Evolutionary conservation across 2,329 filamentous ascomycete species (phyloP).

Genomic region (Alternaria brassicicola): DNA sequence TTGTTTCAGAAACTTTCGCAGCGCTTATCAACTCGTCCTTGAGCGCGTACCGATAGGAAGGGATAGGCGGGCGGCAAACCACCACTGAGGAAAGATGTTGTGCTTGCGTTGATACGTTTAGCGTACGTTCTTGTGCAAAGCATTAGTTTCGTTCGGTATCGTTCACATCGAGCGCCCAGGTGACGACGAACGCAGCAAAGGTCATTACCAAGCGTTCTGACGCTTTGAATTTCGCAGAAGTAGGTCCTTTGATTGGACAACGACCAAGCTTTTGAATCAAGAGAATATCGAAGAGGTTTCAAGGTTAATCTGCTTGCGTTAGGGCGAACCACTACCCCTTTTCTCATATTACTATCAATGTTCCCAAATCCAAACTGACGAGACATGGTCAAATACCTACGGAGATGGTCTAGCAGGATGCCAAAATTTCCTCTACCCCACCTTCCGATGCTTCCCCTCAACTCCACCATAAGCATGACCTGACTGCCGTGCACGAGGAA

Average conservation of each 20-base stretch:
- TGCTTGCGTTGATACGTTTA: background rate
- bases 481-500: background rate
- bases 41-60: background rate
- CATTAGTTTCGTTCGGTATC: background rate
- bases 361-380: too few species aligned
- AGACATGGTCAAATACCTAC: background rate
- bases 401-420: background rate
- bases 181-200: background rate
- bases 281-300: background rate
- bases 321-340: too few species aligned
- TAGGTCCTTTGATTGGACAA: background rate
- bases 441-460: background rate
- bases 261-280: background rate
- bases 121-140: background rate
- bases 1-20: background rate
- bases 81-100: background rate
- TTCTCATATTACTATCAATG: too few species aligned
- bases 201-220: background rate
- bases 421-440: background rate
- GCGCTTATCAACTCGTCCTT: background rate
- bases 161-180: background rate
- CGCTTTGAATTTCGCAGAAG: slow-evolving; percentile 1
- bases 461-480: background rate
- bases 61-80: background rate
- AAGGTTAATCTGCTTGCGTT: background rate